These are phyloP conservation scores for Podaxis rugospora DNA, from an alignment of 768 basidiomycete genomes.

Conservation along the genomic window DNA sequence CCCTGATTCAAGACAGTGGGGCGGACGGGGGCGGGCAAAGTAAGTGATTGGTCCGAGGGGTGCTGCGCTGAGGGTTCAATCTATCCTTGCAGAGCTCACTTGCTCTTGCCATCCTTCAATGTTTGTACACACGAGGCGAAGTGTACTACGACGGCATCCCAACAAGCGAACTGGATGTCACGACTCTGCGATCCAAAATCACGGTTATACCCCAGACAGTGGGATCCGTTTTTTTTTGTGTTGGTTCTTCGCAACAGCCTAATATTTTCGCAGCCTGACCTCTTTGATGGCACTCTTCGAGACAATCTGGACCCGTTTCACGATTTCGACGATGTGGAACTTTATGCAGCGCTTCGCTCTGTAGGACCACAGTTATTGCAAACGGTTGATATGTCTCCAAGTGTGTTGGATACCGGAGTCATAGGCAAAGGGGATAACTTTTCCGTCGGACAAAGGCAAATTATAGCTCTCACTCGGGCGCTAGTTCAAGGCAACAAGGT, in stretches of 20 bases:
- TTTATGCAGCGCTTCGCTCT: slow-evolving; percentile 36
- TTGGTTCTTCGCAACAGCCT: neutral
- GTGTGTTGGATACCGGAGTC: slow-evolving; percentile 42
- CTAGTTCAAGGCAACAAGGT: slow-evolving; percentile 55
- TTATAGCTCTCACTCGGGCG: slow-evolving; percentile 62
- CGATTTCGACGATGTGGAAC: slow-evolving; percentile 45
- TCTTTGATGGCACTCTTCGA: slow-evolving; percentile 59
- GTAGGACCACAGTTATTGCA: slow-evolving; percentile 37
- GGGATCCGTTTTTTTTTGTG: slow-evolving; percentile 6
- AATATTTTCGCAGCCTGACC: slow-evolving; percentile 31
- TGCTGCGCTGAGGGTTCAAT: neutral
- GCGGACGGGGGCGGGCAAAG: slow-evolving; percentile 44
- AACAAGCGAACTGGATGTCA: slow-evolving; percentile 47
- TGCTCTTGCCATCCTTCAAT: slow-evolving; percentile 50
- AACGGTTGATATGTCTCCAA: slow-evolving; percentile 40
- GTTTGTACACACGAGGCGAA: slow-evolving; percentile 52
- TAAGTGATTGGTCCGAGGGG: slow-evolving; percentile 8
- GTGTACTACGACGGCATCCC: slow-evolving; percentile 53
- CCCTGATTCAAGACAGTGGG: slow-evolving; percentile 25
- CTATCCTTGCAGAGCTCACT: slow-evolving; percentile 41
- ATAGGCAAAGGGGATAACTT: slow-evolving; percentile 63
- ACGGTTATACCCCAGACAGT: slow-evolving; percentile 56
- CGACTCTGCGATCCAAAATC: slow-evolving; percentile 51
- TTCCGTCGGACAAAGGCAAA: slow-evolving; percentile 73
- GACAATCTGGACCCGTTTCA: slow-evolving; percentile 68